These are phyloP conservation scores for Lepidium didymum DNA, from an alignment of 345 rosid genomes.

Conservation along the genomic window DNA sequence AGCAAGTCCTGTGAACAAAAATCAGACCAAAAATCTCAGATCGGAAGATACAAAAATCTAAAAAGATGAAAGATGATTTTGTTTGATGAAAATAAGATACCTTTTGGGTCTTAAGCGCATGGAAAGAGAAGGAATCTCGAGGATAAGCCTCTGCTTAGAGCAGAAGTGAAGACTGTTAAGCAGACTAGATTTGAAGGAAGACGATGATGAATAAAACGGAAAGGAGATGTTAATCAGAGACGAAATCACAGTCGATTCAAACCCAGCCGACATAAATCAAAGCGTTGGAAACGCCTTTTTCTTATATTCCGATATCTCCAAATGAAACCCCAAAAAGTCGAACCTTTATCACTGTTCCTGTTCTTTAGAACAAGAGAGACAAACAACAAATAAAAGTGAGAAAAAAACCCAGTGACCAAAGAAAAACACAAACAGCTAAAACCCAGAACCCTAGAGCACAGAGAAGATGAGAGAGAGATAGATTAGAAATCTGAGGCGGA, in stretches of 20 bases:
- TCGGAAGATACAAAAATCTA: neutral
- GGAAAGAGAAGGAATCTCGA: constrained; percentile 53
- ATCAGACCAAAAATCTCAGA: constrained; percentile 10
- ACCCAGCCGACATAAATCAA: constrained; percentile 86
- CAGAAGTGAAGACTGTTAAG: constrained; percentile 55
- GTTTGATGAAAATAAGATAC: constrained; percentile 17
- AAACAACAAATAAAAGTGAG: neutral
- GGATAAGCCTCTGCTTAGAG: constrained; percentile 48
- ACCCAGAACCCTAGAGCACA: constrained; percentile 30
- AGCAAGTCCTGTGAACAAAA: constrained; percentile 58
- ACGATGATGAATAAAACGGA: neutral
- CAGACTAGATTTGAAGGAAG: constrained; percentile 4
- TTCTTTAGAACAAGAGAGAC: constrained; percentile 10
- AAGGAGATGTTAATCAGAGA: constrained; percentile 55
- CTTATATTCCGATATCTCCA: neutral
- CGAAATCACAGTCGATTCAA: constrained; percentile 67
- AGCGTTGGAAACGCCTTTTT: constrained; percentile 24
- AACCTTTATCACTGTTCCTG: constrained; percentile 17
- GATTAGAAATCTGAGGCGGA: constrained; percentile 26
- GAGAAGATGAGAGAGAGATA: constrained; percentile 1
- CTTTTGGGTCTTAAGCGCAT: constrained; percentile 89
- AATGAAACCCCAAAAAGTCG: neutral
- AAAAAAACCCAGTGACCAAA: neutral
- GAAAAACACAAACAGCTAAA: constrained; percentile 19
- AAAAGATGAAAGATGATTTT: neutral